Conservation (phyloP, 1,284 basidiomycete species). For the Xerocomus cyaneibrunnescens region DNA sequence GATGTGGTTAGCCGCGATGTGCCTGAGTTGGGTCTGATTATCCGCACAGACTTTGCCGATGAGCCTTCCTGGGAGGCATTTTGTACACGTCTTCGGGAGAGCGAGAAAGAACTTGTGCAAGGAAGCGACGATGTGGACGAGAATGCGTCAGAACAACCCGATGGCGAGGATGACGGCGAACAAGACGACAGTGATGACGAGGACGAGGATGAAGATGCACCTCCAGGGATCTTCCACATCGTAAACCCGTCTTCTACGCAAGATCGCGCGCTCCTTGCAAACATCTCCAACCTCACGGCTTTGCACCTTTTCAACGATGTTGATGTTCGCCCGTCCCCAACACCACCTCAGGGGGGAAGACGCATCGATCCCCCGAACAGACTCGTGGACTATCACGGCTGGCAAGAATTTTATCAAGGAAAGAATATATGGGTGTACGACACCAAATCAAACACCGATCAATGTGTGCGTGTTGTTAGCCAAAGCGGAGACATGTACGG, state of each 20-base stretch:
- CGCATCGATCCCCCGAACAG: constrained; percentile 51
- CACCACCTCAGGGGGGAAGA: constrained; percentile 43
- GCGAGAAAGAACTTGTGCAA: constrained; percentile 49
- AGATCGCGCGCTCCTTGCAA: constrained; percentile 43
- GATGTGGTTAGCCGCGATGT: constrained; percentile 38
- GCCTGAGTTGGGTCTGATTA: constrained; percentile 50
- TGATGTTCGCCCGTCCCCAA: constrained; percentile 53
- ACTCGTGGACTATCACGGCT: constrained; percentile 60
- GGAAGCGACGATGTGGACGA: constrained; percentile 25
- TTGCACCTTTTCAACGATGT: constrained; percentile 72
- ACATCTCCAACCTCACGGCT: constrained; percentile 60
- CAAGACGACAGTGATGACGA: constrained; percentile 34
- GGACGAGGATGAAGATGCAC: constrained; percentile 30
- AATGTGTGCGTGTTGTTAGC: constrained; percentile 60
- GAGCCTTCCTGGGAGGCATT: constrained; percentile 64
- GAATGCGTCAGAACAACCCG: constrained; percentile 13
- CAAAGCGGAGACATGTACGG: constrained; percentile 64
- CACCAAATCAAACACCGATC: constrained; percentile 58
- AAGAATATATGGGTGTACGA: constrained; percentile 76
- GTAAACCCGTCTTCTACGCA: constrained; percentile 45
- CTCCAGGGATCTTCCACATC: constrained; percentile 49
- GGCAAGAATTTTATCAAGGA: constrained; percentile 73
- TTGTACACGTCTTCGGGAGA: constrained; percentile 45
- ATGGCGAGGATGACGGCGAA: constrained; percentile 11
- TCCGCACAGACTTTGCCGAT: constrained; percentile 68